Base-by-base conservation (phyloP, 2,329 filamentous ascomycete species). In the Aureobasidium namibiae region DNA sequence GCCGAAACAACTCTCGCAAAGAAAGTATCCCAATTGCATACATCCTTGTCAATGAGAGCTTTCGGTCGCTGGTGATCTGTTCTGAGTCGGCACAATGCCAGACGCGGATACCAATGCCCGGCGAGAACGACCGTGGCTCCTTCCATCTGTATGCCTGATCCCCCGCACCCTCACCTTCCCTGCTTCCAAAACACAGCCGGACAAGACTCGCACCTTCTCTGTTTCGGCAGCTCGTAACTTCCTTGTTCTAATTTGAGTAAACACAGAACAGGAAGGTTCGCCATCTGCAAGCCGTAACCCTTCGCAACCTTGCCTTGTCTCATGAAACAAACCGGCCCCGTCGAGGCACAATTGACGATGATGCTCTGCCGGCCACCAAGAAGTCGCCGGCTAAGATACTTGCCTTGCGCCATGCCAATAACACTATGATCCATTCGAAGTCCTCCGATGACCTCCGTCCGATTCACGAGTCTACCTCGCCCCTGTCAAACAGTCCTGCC, bases 241-340 rank as follows among this genome's bases (percentile, higher is more conserved):
- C 48, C 34, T 31, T 26, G 8, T 42, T 21, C 36, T 54, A 11
- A 41, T 38, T 18, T 5, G 8, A 21, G 9, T 33, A 10, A 44
- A 44, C 13, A 44, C 66, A 94, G 80, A 96, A 96, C 72, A 89
- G 91, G 71, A 91, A 88, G 72, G 80, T 97, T 56, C 86, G 92
- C 58, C 92, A 96, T 76, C 81, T 96, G 4, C 86, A 89, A 67
- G 90, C 90, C 65, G 84, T 97, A 66, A 92, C 89, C 59, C 76
- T 96, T 54, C 89, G 92, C 60, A 96, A 96, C 72, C 78, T 96
- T 44, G 85, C 84, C 62, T 85, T 96, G 65, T 78, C 77, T 24
- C 78, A 77, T 63, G 76, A 78, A 61, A 76, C 77, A 63, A 49
- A 56, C 1, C 68, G 80, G 61, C 64, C 70, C 38, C 78, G 78